Evolutionary conservation across 495 filamentous ascomycete genomes (phyloP), one percentile per base, ranked within the genome.

Genomic region (Lentithecium fluviatile): DNA sequence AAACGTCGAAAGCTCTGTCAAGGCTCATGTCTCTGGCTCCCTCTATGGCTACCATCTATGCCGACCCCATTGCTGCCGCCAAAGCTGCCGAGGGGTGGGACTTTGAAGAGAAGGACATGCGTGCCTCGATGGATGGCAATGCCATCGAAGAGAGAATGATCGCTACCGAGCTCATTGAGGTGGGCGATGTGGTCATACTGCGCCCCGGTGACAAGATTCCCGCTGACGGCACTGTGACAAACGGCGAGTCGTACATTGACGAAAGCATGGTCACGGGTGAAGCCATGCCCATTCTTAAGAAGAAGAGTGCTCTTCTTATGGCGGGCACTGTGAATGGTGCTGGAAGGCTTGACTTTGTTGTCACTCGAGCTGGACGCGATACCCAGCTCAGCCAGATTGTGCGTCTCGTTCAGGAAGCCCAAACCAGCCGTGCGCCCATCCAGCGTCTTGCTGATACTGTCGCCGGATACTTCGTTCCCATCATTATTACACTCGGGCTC

Each of bases 211-310:
- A 97, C 73, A 97, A 97, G 72, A 90, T 99, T 48, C 92, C 94
- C 2, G 95, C 93, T 0, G 94, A 99, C 72, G 94, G 94, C 20
- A 80, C 83, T 34, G 84, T 99, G 47, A 89, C 91, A 45, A 80
- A 86, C 25, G 94, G 94, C 10, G 90, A 97, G 74, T 92, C 89
- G 23, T 96, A 93, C 69, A 84, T 97, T 40, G 91, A 99, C 67
- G 94, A 99, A 72, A 95, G 90, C 69, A 97, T 97, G 95, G 91
- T 99, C 40, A 99, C 95, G 12, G 94, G 94, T 53, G 94, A 99
- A 76, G 87, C 93, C 2, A 88, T 96, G 77, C 91, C 93, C 0
- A 90, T 97, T 36, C 83, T 89, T 60, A 99, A 97, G 72, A 82
- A 80, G 55, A 88, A 88, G 65, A 90, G 90, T 1, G 85, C 83